Conservation (phyloP, 805 yeast species). For the Naumovozyma dairenensis region DNA sequence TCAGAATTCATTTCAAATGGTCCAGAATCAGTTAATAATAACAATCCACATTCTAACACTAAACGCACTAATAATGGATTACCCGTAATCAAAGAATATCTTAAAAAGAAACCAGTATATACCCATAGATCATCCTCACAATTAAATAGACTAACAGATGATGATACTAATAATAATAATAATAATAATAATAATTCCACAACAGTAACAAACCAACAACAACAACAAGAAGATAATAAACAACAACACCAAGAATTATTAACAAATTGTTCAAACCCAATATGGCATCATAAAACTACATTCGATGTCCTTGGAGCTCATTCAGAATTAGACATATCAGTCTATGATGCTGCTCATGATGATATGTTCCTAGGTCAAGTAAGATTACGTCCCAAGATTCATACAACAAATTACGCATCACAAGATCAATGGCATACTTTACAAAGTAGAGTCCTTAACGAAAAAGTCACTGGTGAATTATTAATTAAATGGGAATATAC, state of each 20-base stretch:
- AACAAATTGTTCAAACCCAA: constrained; percentile 41
- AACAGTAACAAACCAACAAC: constrained; percentile 1
- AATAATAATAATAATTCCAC: constrained; percentile 1
- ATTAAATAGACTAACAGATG: constrained; percentile 24
- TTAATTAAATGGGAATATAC: constrained; percentile 67
- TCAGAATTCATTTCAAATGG: constrained; percentile 83
- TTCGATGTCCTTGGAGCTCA: constrained; percentile 84
- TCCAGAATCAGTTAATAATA: constrained; percentile 36
- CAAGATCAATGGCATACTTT: constrained; percentile 66
- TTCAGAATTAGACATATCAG: constrained; percentile 80
- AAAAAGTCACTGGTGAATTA: constrained; percentile 67
- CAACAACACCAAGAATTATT: constrained; percentile 1
- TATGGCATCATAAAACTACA: constrained; percentile 86
- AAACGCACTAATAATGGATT: constrained; percentile 10
- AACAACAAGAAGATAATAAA: constrained; percentile 1
- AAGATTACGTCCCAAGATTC: constrained; percentile 52
- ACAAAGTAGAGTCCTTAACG: constrained; percentile 65
- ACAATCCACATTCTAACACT: constrained; percentile 4
- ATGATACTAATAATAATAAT: neutral
- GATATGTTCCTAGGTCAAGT: constrained; percentile 85
- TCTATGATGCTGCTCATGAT: constrained; percentile 75
- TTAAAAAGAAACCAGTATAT: constrained; percentile 32
- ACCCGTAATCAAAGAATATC: constrained; percentile 20
- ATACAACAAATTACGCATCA: constrained; percentile 25
- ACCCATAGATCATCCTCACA: constrained; percentile 39